Base-by-base conservation (phyloP, 176 grass and related monocot species). In the Triticum turgidum region DNA sequence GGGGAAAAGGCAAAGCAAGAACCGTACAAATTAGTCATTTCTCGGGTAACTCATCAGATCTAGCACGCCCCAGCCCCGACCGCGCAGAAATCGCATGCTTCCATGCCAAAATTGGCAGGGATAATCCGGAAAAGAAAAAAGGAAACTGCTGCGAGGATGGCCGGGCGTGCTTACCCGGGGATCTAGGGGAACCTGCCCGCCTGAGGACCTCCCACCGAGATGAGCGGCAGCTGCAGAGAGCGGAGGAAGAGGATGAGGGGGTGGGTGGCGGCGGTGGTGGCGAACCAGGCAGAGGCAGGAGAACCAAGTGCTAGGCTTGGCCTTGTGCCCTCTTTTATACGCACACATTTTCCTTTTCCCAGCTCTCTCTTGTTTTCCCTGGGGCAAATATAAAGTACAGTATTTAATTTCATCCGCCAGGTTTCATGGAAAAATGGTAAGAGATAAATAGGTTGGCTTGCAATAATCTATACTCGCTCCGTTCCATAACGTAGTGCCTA, bases 291-390 rank as follows among this genome's bases (percentile, higher is more conserved):
- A 54, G 83, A 83, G 10, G 34, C 68, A 83, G 69, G 62, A 68
- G 44, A 38, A 75, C 61, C 73, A 52, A 27, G 73, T 45, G 42
- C 41, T 38, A 30, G 42, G 20, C 61, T 85, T n/a, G 12, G 73
- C 62, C n/a, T 56, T 25, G 62, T 56, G 29, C 17, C 62, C 73
- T 85, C 4, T 41, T 83, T 83, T 85, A 78, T 85, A 78, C 38
- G 73, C 73, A 78, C 62, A 39, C 65, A 7, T 56, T 34, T 78
- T 44, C 5, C 4, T 76, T 82, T 83, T 61, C 9, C 14, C 69
- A 73, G 17, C 49, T 24, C 72, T 54, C 6, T 38, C 20, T 58
- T 68, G 64, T 33, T 69, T 81, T 49, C 69, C 29, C 38, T 77
- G 18, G 1, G 65, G 42, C 20, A 25, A 27, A 34, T 21, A 32